phyloP scores from a whole-genome alignment of 2,329 filamentous ascomycete species.

The Aplosporella prunicola region DNA sequence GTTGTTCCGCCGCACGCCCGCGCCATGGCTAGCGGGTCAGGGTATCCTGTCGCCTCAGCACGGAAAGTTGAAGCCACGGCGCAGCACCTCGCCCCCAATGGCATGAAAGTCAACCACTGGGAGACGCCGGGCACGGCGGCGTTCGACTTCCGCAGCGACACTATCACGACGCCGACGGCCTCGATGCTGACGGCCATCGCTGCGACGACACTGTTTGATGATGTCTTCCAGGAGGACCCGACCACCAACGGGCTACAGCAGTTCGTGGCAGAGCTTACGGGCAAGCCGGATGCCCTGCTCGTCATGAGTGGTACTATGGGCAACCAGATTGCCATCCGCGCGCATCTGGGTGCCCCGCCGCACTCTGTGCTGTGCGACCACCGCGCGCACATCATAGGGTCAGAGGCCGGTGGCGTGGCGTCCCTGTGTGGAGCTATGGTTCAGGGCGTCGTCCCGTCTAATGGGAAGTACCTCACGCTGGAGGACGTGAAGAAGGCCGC shows the following conservation, averaged over 20 bases:
- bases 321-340: conserved; percentile 75
- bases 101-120: conserved; percentile 19
- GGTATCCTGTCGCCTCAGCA: neutral
- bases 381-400: conserved; percentile 65
- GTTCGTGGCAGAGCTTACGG: conserved; percentile 62
- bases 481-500: conserved; percentile 63
- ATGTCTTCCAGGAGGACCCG: conserved; percentile 72
- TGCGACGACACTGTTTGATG: conserved; percentile 67
- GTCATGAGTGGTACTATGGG: conserved; percentile 91
- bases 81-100: neutral
- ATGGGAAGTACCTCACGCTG: conserved; percentile 64
- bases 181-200: conserved; percentile 76
- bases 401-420: conserved; percentile 61
- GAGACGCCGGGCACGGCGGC: conserved; percentile 42
- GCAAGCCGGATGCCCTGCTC: conserved; percentile 68
- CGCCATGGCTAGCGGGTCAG: neutral
- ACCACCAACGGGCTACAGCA: conserved; percentile 69
- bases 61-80: neutral
- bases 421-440: conserved; percentile 62
- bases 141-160: conserved; percentile 45
- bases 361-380: conserved; percentile 72
- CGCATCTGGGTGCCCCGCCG: conserved; percentile 69
- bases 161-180: conserved; percentile 31
- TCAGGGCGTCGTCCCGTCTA: conserved; percentile 56
- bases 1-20: too few relatives aligned